These are phyloP conservation scores for Fusarium sp. DNA, from an alignment of 2,329 filamentous ascomycete genomes.

Conservation along the genomic window DNA sequence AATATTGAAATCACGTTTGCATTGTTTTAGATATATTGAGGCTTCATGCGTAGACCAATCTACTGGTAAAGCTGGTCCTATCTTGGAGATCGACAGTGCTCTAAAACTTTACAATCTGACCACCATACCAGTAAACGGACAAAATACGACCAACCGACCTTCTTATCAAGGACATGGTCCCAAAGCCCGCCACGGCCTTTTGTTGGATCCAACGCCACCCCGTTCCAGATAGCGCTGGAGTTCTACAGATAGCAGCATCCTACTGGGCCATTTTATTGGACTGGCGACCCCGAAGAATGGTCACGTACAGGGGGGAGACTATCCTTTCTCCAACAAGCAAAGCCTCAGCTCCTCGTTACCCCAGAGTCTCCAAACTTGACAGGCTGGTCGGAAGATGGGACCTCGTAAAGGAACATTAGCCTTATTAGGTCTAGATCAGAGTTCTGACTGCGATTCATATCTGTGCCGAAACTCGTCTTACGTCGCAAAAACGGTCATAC, in stretches of 20 bases:
- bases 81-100: neutral
- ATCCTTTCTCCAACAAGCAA: neutral
- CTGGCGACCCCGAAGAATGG: neutral
- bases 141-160: conserved; percentile 6
- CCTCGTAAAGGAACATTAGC: neutral
- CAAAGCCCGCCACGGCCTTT: conserved; percentile 15
- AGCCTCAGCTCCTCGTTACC: conserved; percentile 12
- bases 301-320: neutral
- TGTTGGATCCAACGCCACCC: conserved; percentile 23
- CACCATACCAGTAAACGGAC: conserved; percentile 6
- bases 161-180: conserved; percentile 27
- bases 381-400: neutral
- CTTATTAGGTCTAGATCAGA: neutral
- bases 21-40: neutral
- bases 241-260: conserved; percentile 9
- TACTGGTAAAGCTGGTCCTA: neutral
- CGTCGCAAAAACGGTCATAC: neutral
- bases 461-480: neutral
- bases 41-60: neutral
- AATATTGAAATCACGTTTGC: neutral
- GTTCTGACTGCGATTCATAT: neutral
- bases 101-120: conserved; percentile 13
- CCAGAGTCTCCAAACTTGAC: conserved; percentile 14
- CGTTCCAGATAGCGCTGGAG: conserved; percentile 17
- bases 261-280: neutral